A percentile compares a stretch with the other conserved stretches of the same genome.
Conservation (phyloP, 2,329 filamentous ascomycete species). For the Scytalidium sp. region DNA sequence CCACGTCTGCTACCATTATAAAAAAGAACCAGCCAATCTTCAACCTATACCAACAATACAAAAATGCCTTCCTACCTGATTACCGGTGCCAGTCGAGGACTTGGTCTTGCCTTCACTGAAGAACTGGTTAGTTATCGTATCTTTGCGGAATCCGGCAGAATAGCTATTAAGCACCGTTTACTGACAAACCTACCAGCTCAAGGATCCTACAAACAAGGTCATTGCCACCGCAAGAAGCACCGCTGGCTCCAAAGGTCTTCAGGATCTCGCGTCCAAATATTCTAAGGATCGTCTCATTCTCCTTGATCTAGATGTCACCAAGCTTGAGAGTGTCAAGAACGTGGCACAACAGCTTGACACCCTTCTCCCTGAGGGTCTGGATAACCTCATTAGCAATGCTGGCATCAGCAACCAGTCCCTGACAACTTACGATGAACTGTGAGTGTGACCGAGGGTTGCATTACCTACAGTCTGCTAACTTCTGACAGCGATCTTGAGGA, state of each 20-base stretch:
- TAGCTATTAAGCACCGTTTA: too few relatives aligned
- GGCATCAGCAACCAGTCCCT: constrained; percentile 9
- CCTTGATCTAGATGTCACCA: constrained; percentile 9
- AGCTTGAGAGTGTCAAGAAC: constrained; percentile 8
- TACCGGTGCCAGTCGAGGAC: constrained; percentile 20
- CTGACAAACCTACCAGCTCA: constrained; percentile 11
- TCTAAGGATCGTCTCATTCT: constrained; percentile 5
- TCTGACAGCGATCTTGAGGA: constrained; percentile 6
- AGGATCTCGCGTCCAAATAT: constrained; percentile 6
- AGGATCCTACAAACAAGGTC: constrained; percentile 15
- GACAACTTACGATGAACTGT: constrained; percentile 17
- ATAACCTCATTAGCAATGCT: constrained; percentile 20
- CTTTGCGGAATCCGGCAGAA: neutral
- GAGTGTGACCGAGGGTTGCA: neutral
- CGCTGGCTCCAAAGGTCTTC: constrained; percentile 10
- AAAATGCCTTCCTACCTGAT: constrained; percentile 15
- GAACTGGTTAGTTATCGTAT: constrained; percentile 13
- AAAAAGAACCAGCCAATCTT: neutral
- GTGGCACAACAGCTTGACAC: constrained; percentile 12
- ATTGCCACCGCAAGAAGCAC: constrained; percentile 18
- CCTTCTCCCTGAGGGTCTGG: constrained; percentile 18
- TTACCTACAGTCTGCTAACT: neutral
- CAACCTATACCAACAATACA: neutral
- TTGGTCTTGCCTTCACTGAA: constrained; percentile 18
- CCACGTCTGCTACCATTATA: too few relatives aligned